phyloP scores from a whole-genome alignment of 2,329 filamentous ascomycete genomes.

The Calonectria hongkongensis region DNA sequence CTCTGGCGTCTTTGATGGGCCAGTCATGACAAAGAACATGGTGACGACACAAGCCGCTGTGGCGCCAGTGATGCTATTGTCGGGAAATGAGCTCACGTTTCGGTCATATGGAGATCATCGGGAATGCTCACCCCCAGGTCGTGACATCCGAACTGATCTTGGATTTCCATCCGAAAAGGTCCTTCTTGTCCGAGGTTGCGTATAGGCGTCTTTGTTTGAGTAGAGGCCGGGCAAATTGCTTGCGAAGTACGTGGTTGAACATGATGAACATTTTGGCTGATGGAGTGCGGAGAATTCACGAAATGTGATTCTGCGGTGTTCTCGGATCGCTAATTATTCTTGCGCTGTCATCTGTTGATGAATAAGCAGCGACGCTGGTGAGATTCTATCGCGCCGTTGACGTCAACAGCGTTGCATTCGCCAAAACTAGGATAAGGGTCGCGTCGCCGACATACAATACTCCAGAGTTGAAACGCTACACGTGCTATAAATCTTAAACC shows the following conservation, averaged over 20 bases:
- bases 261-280: neutral
- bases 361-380: slow-evolving; percentile 2
- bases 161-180: neutral
- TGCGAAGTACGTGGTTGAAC: neutral
- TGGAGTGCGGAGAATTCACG: neutral
- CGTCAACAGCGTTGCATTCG: slow-evolving; percentile 13
- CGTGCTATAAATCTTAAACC: too few relatives aligned
- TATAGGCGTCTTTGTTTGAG: slow-evolving; percentile 3
- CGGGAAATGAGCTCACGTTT: neutral
- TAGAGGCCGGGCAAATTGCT: neutral
- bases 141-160: neutral
- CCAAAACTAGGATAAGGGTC: neutral
- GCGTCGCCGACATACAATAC: neutral
- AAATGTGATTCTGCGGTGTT: neutral
- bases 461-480: neutral
- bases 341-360: neutral
- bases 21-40: slow-evolving; percentile 3
- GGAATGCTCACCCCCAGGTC: slow-evolving; percentile 2
- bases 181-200: neutral
- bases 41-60: neutral
- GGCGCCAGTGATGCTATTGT: slow-evolving; percentile 1
- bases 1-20: neutral
- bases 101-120: too few relatives aligned
- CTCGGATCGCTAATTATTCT: neutral
- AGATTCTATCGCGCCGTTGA: neutral